Evolutionary conservation across 192 early-diverging fungal genomes (phyloP), one percentile per base, ranked within the genome.

Genomic region (Podila clonocystis): DNA sequence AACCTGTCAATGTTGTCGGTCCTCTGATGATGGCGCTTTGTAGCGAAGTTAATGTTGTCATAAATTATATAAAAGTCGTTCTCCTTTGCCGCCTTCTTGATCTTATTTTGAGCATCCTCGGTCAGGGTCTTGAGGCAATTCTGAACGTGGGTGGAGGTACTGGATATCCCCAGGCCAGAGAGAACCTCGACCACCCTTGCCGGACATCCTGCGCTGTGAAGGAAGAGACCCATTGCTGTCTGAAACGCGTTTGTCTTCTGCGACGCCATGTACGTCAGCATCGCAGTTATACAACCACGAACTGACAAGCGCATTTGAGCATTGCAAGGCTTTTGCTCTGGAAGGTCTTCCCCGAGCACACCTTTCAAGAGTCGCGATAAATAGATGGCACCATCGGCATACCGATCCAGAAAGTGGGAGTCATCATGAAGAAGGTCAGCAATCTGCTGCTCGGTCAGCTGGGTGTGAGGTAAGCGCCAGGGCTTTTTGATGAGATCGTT

Each of bases 41-140:
- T 59, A 8, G 70, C 62, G 36, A 72, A 58, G 33, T 72, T 65
- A 52, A 72, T 58, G 38, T 72, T 72, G 52, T 72, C 70, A 38
- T 72, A 72, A 17, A 72, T 52, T 24, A 58, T 38, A 12, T 59
- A 65, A 49, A 49, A 72, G n/a, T 57, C 55, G 31, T 19, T 3
- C 2, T 19, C 63, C 15, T 22, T 30, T 33, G 58, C 55, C 31
- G 50, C 55, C 31, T 59, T 26, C 55, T 59, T 58, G 62, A 59
- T 33, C 58, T 45, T 20, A 20, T 59, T 33, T 26, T 7, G 6
- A 31, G 70, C 70, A 19, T 58, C 70, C 63, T 64, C 63, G 26
- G 70, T 72, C 41, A 72, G 65, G 22, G 70, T 55, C 38, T 57
- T 28, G 28, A 71, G 62, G 15, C 19, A 45, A 4, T 33, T 60